These are phyloP conservation scores for Marasmius tenuissimus DNA, from an alignment of 1,284 basidiomycete species.

Conservation along the genomic window DNA sequence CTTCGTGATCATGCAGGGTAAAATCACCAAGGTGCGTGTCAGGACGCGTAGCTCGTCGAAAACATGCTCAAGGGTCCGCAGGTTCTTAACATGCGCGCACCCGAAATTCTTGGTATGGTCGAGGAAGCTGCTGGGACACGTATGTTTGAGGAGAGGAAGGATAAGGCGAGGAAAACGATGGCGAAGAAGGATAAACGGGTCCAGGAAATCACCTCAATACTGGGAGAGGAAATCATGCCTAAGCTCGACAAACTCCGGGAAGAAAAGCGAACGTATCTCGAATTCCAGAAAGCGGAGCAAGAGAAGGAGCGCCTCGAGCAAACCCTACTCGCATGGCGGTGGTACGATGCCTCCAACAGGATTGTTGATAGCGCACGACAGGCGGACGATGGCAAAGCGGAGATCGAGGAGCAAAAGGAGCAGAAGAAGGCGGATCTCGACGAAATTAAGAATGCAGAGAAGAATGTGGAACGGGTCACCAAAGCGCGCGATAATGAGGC, in stretches of 20 bases:
- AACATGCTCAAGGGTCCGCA: conserved; percentile 23
- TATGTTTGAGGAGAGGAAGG: conserved; percentile 99
- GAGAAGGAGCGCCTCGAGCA: conserved; percentile 91
- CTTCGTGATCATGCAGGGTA: conserved; percentile 99
- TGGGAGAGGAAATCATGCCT: conserved; percentile 92
- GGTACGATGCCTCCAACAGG: conserved; percentile 59
- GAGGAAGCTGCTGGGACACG: conserved; percentile 98
- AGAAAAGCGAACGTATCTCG: conserved; percentile 90
- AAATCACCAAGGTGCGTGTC: conserved; percentile 78
- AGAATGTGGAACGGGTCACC: conserved; percentile 70
- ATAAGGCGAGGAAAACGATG: conserved; percentile 97
- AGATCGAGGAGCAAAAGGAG: conserved; percentile 46
- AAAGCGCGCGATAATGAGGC: conserved; percentile 66
- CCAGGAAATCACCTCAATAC: conserved; percentile 80
- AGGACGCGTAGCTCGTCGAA: background rate
- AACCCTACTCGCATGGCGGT: conserved; percentile 88
- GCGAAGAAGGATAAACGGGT: conserved; percentile 97
- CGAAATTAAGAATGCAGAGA: conserved; percentile 67
- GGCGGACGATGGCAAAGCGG: conserved; percentile 54
- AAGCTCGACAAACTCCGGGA: conserved; percentile 90
- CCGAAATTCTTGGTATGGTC: conserved; percentile 98
- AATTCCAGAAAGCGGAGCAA: conserved; percentile 87
- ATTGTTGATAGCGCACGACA: conserved; percentile 53
- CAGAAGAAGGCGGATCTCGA: conserved; percentile 51
- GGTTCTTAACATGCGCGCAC: conserved; percentile 98